A percentile compares a stretch with the other conserved stretches of the same genome.
Evolutionary conservation across 1,284 basidiomycete genomes (phyloP).

Genomic region (Exsudoporus floridanus): DNA sequence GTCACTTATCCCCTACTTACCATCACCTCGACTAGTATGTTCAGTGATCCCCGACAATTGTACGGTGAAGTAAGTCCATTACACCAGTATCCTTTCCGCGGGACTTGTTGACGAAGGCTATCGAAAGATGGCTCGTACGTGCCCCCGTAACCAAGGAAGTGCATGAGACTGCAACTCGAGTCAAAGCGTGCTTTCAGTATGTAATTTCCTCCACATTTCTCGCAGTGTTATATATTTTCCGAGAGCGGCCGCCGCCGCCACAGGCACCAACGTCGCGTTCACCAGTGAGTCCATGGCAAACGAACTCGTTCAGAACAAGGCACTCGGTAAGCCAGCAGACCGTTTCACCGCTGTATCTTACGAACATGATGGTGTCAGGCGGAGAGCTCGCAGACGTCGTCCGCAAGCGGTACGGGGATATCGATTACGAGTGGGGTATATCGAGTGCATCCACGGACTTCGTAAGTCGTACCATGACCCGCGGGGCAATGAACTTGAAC

Average conservation of each 20-base stretch:
- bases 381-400: conserved; percentile 57
- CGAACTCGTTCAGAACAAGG: conserved; percentile 65
- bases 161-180: conserved; percentile 53
- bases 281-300: conserved; percentile 41
- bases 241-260: conserved; percentile 45
- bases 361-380: conserved; percentile 35
- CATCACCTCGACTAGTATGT: not conserved
- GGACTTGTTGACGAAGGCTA: not conserved
- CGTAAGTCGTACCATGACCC: conserved; percentile 18
- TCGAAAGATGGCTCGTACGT: conserved; percentile 60
- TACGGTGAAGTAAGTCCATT: conserved; percentile 50
- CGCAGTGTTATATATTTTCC: not conserved
- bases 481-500: not conserved
- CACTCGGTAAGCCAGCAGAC: conserved; percentile 44
- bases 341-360: not conserved
- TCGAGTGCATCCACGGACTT: conserved; percentile 71
- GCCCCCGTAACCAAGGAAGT: conserved; percentile 64
- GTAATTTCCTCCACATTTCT: conserved; percentile 21
- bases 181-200: conserved; percentile 73
- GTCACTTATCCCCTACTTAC: not conserved
- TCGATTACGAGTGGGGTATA: conserved; percentile 56
- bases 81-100: not conserved
- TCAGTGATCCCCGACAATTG: conserved; percentile 79
- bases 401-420: conserved; percentile 50
- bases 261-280: conserved; percentile 64